phyloP scores from a whole-genome alignment of 306 rosid genomes.

The Prunus davidiana region DNA sequence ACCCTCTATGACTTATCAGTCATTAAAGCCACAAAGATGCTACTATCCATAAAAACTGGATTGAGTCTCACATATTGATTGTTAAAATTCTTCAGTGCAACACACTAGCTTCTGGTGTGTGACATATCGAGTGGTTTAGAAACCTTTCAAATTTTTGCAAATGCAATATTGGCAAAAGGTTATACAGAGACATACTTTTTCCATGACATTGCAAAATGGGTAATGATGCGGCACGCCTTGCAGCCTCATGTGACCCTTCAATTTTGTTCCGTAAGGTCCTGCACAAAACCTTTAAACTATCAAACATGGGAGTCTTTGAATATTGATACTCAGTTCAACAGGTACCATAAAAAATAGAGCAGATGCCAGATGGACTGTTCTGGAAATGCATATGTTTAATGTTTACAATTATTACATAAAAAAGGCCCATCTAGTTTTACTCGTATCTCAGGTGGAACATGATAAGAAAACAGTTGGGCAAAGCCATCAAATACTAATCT shows the following conservation, averaged over 20 bases:
- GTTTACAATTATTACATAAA: no score
- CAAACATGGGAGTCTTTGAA: background rate
- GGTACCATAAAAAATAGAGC: no score
- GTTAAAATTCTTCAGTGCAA: background rate
- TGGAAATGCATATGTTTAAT: no score
- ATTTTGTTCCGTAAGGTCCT: slow-evolving; percentile 87
- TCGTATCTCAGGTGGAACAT: no score
- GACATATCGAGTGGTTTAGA: background rate
- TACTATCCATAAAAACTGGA: background rate
- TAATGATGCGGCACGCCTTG: slow-evolving; percentile 81
- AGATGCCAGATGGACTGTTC: no score
- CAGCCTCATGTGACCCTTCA: slow-evolving; percentile 78
- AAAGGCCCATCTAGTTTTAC: no score
- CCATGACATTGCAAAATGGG: slow-evolving; percentile 86
- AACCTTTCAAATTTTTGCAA: background rate
- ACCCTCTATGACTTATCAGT: no score
- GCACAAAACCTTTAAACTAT: slow-evolving; percentile 17
- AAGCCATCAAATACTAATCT: background rate
- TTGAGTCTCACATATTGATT: background rate
- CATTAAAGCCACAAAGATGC: no score
- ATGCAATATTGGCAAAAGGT: background rate
- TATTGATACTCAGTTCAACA: background rate
- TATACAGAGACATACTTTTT: slow-evolving; percentile 46
- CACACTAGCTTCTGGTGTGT: background rate
- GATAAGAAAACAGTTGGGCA: background rate